Percentiles rank a stretch among this genome's conserved stretches.
Evolutionary conservation across 495 filamentous ascomycete genomes (phyloP).

Genomic region (Aspergillus conjunctus): DNA sequence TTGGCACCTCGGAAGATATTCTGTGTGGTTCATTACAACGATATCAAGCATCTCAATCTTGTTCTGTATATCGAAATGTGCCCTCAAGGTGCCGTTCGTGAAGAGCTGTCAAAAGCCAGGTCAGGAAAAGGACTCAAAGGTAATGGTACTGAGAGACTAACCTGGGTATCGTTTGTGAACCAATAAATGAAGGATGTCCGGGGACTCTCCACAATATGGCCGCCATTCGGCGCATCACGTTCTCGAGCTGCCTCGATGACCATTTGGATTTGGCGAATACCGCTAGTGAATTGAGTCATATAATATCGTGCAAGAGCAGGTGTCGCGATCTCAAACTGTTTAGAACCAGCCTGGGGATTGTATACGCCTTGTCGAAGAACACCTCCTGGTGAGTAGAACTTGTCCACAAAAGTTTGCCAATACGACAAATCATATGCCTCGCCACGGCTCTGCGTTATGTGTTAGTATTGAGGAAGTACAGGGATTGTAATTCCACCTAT

Average conservation of each 20-base stretch:
- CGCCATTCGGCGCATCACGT: constrained; percentile 57
- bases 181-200: constrained; percentile 71
- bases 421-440: constrained; percentile 63
- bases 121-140: constrained; percentile 8
- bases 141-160: constrained; percentile 39
- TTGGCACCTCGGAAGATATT: constrained; percentile 64
- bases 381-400: constrained; percentile 72
- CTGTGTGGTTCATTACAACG: constrained; percentile 61
- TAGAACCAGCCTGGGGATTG: constrained; percentile 52
- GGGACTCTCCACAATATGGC: constrained; percentile 63
- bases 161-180: constrained; percentile 71
- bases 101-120: constrained; percentile 56
- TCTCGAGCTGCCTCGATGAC: constrained; percentile 62
- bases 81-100: constrained; percentile 60
- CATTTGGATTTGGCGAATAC: constrained; percentile 77
- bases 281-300: constrained; percentile 79
- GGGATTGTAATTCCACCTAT: background rate
- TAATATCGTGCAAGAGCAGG: constrained; percentile 79
- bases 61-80: constrained; percentile 66
- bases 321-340: constrained; percentile 77
- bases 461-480: constrained; percentile 28
- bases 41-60: constrained; percentile 76
- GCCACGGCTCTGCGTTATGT: constrained; percentile 49
- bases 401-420: constrained; percentile 75
- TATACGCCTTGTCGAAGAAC: constrained; percentile 67